phyloP scores from a whole-genome alignment of 306 rosid genomes.

The Vicia sativa region DNA sequence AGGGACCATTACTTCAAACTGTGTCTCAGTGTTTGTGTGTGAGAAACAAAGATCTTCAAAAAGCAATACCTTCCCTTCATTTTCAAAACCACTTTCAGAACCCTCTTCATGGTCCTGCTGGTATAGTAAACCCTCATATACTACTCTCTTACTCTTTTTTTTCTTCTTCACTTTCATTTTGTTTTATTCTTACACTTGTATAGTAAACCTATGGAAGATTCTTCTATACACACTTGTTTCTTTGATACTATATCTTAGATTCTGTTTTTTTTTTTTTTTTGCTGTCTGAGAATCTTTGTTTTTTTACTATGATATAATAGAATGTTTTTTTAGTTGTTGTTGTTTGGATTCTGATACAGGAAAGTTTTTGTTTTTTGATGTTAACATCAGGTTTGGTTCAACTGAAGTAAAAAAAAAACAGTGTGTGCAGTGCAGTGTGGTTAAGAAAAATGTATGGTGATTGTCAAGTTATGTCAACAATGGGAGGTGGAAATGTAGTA shows the following conservation, averaged over 20 bases:
- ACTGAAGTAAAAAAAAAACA: conserved; percentile 22
- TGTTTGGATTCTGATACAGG: conserved; percentile 40
- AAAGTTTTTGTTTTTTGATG: conserved; percentile 23
- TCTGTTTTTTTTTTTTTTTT: neutral
- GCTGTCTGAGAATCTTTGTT: conserved; percentile 19
- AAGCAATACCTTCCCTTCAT: conserved; percentile 33
- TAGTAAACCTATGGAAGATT: conserved; percentile 24
- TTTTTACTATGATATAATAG: neutral
- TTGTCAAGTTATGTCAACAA: conserved; percentile 90
- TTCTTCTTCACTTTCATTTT: neutral
- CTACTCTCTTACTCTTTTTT: neutral
- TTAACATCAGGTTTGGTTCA: conserved; percentile 40
- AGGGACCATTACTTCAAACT: conserved; percentile 29
- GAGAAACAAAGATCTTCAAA: conserved; percentile 16
- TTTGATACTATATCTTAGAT: conserved; percentile 8
- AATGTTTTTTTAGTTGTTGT: conserved; percentile 29
- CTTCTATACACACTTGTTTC: neutral
- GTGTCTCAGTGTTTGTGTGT: conserved; percentile 17
- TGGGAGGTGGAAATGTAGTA: conserved; percentile 80
- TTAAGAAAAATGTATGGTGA: conserved; percentile 76
- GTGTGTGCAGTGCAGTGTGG: conserved; percentile 3
- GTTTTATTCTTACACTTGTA: neutral
- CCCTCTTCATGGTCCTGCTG: conserved; percentile 25
- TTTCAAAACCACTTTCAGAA: conserved; percentile 25
- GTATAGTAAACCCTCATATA: neutral